Evolutionary conservation across 2,329 filamentous ascomycete species (phyloP), one percentile per base, ranked within the genome.

Genomic region (Chrysosporium keratinophilum): DNA sequence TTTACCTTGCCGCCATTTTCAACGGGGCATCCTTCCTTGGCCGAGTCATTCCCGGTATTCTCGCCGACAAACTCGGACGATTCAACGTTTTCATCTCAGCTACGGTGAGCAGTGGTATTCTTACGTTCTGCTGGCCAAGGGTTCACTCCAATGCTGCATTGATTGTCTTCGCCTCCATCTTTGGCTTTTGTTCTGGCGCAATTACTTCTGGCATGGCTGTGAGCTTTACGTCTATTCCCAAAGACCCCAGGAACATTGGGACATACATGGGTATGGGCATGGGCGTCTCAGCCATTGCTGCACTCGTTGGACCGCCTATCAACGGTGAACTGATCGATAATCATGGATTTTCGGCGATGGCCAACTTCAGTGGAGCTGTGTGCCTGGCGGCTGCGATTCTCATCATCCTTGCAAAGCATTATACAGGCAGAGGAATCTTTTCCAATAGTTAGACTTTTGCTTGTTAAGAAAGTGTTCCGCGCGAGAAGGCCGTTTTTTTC

Each of bases 1-100:
- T 81, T 59, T 87, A 85, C 62, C 72, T 86, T n/a, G 68, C 87
- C 2, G 76, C 83, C 1, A 81, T 87, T 56, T 71, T 86, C 60
- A 87, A 87, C 62, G 79, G 74, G 0, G 78, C 81, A 1, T 81
- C 78, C 0, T 75, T 76, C 0, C 73, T 79, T 15, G 81, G 81
- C 0, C 76, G 80, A 15, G 73, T 83, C 43, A 66, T 79, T 1
- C 79, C 81, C 0, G 80, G 79, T 3, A 67, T 81, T 41, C 60
- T 84, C 17, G 80, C 73, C 6, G 79, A 82, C 61, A 54, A 49
- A 44, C 51, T 47, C 2, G 51, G 43, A 0, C 71, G 76, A 0
- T 56, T 84, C 1, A 82, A 84, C 61, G 69, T 77, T 54, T 66
- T 78, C 54, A 68, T 74, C 0, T 69, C 70, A 2, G 71, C 71